These are phyloP conservation scores for Sugiyamaella qingdaonensis DNA, from an alignment of 805 yeast genomes.

Conservation along the genomic window DNA sequence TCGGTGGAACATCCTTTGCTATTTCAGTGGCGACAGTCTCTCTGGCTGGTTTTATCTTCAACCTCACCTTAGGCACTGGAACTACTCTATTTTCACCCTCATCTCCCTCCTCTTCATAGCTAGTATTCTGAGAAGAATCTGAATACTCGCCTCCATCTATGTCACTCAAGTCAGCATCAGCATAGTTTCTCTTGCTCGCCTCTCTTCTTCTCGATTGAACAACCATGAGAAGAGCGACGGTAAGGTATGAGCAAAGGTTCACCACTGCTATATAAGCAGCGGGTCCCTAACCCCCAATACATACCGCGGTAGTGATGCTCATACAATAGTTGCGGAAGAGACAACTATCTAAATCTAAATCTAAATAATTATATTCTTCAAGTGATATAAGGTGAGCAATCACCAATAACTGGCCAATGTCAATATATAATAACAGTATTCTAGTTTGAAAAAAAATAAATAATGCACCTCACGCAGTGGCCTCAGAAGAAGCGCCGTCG, in stretches of 20 bases:
- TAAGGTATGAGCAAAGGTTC: neutral
- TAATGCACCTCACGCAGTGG: neutral
- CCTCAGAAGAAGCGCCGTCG: neutral
- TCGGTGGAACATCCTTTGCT: constrained; percentile 58
- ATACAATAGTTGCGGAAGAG: too few species aligned
- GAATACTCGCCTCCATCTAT: constrained; percentile 9
- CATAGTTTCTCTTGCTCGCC: constrained; percentile 17
- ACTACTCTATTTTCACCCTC: constrained; percentile 17
- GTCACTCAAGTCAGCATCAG: constrained; percentile 15
- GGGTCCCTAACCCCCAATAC: too few species aligned
- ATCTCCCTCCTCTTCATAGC: constrained; percentile 24
- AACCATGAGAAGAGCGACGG: constrained; percentile 4
- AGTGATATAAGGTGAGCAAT: too few species aligned
- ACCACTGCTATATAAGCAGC: too few species aligned
- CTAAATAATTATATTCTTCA: too few species aligned
- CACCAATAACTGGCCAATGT: too few species aligned
- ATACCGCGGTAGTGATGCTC: too few species aligned
- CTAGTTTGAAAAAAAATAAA: too few species aligned
- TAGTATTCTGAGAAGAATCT: constrained; percentile 21
- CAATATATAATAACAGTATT: too few species aligned
- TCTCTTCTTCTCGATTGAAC: constrained; percentile 4
- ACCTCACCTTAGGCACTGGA: constrained; percentile 15
- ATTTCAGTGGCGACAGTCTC: constrained; percentile 11
- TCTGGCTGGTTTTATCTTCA: constrained; percentile 13
- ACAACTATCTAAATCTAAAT: too few species aligned